These are phyloP conservation scores for Lunularia cruciata DNA, from an alignment of 225 moss, liverwort and hornwort genomes.

Conservation along the genomic window DNA sequence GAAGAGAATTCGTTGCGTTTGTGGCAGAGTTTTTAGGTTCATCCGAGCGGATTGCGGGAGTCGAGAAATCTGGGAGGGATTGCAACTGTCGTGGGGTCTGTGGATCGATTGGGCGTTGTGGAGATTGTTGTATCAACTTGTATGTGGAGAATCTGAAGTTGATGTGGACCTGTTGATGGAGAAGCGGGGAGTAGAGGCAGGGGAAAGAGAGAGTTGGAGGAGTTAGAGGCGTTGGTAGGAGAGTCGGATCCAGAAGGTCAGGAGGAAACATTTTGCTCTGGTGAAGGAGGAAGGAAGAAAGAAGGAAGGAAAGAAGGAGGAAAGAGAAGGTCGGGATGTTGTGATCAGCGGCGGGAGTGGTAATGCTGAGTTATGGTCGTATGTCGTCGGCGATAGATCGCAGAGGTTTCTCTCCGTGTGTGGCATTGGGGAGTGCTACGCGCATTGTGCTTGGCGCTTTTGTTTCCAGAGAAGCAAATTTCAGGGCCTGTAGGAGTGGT, in stretches of 20 bases:
- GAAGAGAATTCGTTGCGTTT: too few species aligned
- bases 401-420: constrained; percentile 10
- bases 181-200: neutral
- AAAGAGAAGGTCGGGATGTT: neutral
- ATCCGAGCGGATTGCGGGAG: too few species aligned
- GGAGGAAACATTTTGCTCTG: neutral
- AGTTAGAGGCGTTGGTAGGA: neutral
- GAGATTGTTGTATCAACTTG: too few species aligned
- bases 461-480: neutral
- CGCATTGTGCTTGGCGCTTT: constrained; percentile 22
- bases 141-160: too few species aligned
- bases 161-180: constrained; percentile 5
- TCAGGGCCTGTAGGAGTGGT: constrained; percentile 1
- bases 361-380: constrained; percentile 16
- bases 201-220: neutral
- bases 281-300: neutral
- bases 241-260: neutral
- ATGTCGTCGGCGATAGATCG: constrained; percentile 18
- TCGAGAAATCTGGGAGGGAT: too few species aligned
- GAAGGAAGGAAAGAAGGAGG: neutral
- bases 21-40: too few species aligned
- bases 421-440: constrained; percentile 2
- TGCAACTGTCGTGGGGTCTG: too few species aligned
- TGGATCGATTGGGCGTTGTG: too few species aligned
- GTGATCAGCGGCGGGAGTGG: constrained; percentile 2